Evolutionary conservation across 129 eudicot genomes (phyloP).

Genomic region (carrot (Daucus carota)): DNA sequence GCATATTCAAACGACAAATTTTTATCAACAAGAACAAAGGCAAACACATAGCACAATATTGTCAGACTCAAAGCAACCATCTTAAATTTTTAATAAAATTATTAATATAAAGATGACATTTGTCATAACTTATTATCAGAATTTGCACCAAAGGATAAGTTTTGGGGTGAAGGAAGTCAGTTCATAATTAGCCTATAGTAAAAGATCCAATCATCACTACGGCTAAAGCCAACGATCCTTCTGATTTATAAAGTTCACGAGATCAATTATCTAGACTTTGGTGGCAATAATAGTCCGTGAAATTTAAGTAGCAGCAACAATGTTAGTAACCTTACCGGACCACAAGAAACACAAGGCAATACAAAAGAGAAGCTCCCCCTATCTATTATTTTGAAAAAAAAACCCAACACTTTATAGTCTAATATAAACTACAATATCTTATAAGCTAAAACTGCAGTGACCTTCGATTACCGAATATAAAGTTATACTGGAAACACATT

Average conservation of each 20-base stretch:
- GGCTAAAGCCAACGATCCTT: neutral
- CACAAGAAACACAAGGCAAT: too few species aligned
- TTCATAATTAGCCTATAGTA: neutral
- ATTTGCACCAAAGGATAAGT: neutral
- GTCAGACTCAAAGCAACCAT: neutral
- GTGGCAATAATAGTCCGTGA: too few species aligned
- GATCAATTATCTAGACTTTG: too few species aligned
- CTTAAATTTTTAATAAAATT: neutral
- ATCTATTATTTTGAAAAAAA: too few species aligned
- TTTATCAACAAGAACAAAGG: neutral
- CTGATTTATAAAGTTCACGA: neutral
- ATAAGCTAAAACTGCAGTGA: too few species aligned
- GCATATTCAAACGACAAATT: neutral
- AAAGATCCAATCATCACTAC: neutral
- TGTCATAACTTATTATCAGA: neutral
- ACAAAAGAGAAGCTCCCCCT: too few species aligned
- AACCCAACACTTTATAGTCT: too few species aligned
- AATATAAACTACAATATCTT: too few species aligned
- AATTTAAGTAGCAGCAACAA: too few species aligned
- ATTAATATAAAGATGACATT: neutral
- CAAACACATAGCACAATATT: neutral
- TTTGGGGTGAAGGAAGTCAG: neutral
- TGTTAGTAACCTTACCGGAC: too few species aligned
- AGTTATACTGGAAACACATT: neutral
- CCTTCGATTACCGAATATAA: too few species aligned